Evolutionary conservation across 2,329 filamentous ascomycete genomes (phyloP).

Genomic region (Xylariales sp.): DNA sequence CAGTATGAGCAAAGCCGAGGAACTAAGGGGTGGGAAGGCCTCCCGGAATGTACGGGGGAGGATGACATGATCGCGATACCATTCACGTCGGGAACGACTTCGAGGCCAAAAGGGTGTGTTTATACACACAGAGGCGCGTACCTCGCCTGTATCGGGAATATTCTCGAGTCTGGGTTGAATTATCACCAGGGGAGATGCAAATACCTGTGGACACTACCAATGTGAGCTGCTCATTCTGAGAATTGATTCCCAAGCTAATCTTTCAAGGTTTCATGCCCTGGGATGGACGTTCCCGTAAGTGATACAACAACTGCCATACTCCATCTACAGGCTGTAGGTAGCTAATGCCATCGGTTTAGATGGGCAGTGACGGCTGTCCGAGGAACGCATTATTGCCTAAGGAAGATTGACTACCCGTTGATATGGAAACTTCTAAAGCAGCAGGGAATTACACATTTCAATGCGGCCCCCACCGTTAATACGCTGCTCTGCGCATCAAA

Average conservation of each 20-base stretch:
- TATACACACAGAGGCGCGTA: constrained; percentile 92
- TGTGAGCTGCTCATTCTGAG: constrained; percentile 68
- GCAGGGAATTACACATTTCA: constrained; percentile 92
- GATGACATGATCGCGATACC: constrained; percentile 86
- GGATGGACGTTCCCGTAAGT: constrained; percentile 83
- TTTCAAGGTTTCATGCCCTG: constrained; percentile 69
- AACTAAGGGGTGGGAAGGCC: constrained; percentile 77
- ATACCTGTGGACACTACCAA: constrained; percentile 92
- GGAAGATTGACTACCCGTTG: constrained; percentile 93
- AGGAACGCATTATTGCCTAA: constrained; percentile 93
- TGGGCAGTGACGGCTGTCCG: constrained; percentile 94
- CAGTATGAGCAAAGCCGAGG: constrained; percentile 75
- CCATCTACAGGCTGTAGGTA: not conserved
- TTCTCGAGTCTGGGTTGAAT: constrained; percentile 90
- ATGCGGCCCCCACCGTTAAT: constrained; percentile 95
- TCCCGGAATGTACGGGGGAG: constrained; percentile 79
- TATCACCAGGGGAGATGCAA: constrained; percentile 74
- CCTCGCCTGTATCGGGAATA: constrained; percentile 83
- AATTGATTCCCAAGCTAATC: not conserved
- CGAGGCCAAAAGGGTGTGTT: constrained; percentile 90
- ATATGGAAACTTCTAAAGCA: constrained; percentile 92
- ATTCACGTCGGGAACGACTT: constrained; percentile 94
- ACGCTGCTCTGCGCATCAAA: constrained; percentile 86
- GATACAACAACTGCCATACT: too few relatives aligned
- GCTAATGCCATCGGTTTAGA: constrained; percentile 33